Conservation (phyloP, 176 grass and related monocot species). For the Cenchrus americanus region DNA sequence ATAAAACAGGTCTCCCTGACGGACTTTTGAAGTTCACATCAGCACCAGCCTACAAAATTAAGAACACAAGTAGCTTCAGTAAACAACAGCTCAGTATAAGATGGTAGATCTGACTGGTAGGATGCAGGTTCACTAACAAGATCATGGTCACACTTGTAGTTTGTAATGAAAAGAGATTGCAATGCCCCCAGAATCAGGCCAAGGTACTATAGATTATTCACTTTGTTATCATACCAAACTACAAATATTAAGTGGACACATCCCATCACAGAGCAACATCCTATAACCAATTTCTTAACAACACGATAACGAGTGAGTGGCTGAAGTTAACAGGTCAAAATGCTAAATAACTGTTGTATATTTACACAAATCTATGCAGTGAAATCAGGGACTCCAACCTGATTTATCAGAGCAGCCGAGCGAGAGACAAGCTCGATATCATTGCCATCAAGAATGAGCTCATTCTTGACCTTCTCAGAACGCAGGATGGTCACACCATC, state of each 20-base stretch:
- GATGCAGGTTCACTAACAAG: background rate
- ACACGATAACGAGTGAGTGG: too few species aligned
- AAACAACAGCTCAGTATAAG: background rate
- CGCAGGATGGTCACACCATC: conserved; percentile 70
- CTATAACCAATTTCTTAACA: too few species aligned
- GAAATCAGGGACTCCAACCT: conserved; percentile 40
- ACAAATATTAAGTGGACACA: too few species aligned
- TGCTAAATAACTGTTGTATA: too few species aligned
- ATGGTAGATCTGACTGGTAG: background rate
- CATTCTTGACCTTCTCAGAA: conserved; percentile 92
- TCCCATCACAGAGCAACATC: too few species aligned
- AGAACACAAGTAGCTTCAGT: too few species aligned
- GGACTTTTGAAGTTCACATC: too few species aligned
- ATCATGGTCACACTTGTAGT: background rate
- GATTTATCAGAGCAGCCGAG: conserved; percentile 72
- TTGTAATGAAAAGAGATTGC: background rate
- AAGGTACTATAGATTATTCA: background rate
- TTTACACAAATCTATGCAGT: background rate
- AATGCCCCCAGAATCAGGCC: background rate
- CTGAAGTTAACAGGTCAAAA: conserved; percentile 47
- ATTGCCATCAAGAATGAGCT: conserved; percentile 81
- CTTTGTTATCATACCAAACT: too few species aligned
- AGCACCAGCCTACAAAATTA: too few species aligned
- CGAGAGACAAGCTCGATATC: conserved; percentile 85
- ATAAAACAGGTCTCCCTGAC: too few species aligned